These are phyloP conservation scores for Boletus mariae DNA, from an alignment of 1,284 basidiomycete species.

Conservation along the genomic window DNA sequence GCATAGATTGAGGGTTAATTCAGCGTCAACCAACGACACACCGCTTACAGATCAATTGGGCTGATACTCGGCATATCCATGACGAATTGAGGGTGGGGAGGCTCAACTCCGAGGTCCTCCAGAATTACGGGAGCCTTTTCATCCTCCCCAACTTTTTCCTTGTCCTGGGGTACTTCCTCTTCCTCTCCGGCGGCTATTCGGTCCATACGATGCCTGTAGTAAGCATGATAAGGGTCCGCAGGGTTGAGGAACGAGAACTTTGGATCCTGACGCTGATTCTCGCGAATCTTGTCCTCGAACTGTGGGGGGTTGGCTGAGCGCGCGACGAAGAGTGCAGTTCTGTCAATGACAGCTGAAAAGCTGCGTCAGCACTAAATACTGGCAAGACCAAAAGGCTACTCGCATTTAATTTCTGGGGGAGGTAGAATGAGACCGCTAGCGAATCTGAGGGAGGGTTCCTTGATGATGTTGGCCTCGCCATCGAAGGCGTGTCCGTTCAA, in stretches of 20 bases:
- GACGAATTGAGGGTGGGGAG: constrained; percentile 81
- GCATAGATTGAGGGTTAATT: constrained; percentile 16
- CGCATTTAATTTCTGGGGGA: constrained; percentile 89
- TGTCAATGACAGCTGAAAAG: constrained; percentile 83
- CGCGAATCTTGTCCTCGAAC: constrained; percentile 94
- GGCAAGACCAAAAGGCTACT: constrained; percentile 28
- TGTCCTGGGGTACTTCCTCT: constrained; percentile 51
- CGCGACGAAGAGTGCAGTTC: constrained; percentile 92
- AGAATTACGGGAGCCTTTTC: constrained; percentile 34
- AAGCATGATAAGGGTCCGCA: constrained; percentile 94
- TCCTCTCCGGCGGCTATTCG: constrained; percentile 72
- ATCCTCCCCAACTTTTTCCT: constrained; percentile 42
- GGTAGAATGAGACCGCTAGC: constrained; percentile 86
- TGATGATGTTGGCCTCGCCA: constrained; percentile 41
- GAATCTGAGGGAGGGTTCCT: constrained; percentile 51
- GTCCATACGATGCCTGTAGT: constrained; percentile 89
- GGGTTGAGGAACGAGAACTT: constrained; percentile 96
- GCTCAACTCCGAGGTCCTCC: constrained; percentile 71
- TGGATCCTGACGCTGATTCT: constrained; percentile 90
- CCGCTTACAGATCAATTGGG: constrained; percentile 82
- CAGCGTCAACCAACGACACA: not conserved
- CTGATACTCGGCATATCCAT: constrained; percentile 89
- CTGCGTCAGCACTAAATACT: constrained; percentile 9
- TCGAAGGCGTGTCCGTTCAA: constrained; percentile 39
- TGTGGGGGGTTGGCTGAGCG: constrained; percentile 84